phyloP scores from a whole-genome alignment of 495 filamentous ascomycete species.

The Thermothielavioides terrestris region DNA sequence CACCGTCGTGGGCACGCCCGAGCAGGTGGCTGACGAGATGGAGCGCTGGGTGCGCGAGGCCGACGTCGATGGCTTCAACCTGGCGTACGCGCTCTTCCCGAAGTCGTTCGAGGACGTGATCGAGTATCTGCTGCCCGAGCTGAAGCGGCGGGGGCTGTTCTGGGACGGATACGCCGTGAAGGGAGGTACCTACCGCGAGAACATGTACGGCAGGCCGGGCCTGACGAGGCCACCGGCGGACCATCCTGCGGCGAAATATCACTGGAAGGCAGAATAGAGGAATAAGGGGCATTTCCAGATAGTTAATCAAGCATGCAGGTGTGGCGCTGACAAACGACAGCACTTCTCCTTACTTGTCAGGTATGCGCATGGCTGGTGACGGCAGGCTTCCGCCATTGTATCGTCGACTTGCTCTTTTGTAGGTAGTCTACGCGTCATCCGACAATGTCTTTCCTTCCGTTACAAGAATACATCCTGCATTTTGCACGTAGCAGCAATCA shows the following conservation, averaged over 20 bases:
- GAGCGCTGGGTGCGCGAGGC: constrained; percentile 40
- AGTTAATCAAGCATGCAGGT: not conserved
- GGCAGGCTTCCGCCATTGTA: too few species aligned
- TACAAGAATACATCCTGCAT: too few species aligned
- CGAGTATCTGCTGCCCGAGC: constrained; percentile 51
- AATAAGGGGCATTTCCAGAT: constrained; percentile 1
- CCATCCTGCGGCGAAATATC: not conserved
- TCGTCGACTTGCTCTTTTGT: too few species aligned
- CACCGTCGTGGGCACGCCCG: constrained; percentile 38
- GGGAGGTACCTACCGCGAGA: not conserved
- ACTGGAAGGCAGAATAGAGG: not conserved
- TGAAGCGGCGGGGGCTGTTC: constrained; percentile 47
- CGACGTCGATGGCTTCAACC: constrained; percentile 47
- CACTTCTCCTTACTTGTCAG: too few species aligned
- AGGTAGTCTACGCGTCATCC: too few species aligned
- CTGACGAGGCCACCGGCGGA: not conserved
- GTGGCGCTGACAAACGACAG: not conserved
- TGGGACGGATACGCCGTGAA: constrained; percentile 26
- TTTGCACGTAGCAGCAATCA: too few species aligned
- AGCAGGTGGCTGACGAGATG: constrained; percentile 42
- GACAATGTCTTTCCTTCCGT: too few species aligned
- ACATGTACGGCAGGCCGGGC: not conserved
- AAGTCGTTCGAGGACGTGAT: constrained; percentile 56
- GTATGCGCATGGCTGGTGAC: too few species aligned
- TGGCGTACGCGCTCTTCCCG: constrained; percentile 51